Conservation (phyloP, 768 basidiomycete genomes). For the Suillus decipiens region DNA sequence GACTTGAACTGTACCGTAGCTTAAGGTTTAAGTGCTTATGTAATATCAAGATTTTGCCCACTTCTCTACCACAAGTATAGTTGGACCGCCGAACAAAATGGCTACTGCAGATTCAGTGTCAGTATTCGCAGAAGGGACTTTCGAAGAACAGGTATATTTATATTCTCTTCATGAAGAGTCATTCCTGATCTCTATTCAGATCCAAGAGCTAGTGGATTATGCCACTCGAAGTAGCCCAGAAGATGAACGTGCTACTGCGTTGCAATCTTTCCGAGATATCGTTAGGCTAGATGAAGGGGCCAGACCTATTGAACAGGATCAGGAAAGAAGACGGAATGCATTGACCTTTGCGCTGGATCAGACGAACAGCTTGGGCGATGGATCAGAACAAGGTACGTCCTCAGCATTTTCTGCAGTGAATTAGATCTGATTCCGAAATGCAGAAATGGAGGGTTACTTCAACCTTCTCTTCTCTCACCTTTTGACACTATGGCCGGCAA, state of each 20-base stretch:
- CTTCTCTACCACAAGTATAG: too few species aligned
- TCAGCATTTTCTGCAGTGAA: not conserved
- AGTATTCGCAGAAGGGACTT: constrained; percentile 86
- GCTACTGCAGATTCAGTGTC: constrained; percentile 73
- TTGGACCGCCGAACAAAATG: constrained; percentile 42
- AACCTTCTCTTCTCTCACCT: constrained; percentile 79
- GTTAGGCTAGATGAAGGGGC: constrained; percentile 52
- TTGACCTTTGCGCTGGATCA: constrained; percentile 62
- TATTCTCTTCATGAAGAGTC: not conserved
- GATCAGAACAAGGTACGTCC: constrained; percentile 69
- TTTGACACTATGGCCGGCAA: constrained; percentile 55
- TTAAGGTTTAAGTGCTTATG: too few species aligned
- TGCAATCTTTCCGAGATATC: constrained; percentile 66
- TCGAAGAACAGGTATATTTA: constrained; percentile 73
- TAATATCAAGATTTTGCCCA: too few species aligned
- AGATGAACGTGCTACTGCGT: constrained; percentile 61
- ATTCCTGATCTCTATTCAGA: constrained; percentile 40
- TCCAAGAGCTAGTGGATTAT: constrained; percentile 78
- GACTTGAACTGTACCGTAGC: too few species aligned
- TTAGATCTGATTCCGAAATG: constrained; percentile 10
- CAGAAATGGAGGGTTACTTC: constrained; percentile 88
- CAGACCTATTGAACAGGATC: constrained; percentile 56
- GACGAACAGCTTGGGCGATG: constrained; percentile 72
- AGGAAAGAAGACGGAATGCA: constrained; percentile 50
- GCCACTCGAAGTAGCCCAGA: constrained; percentile 66